Evolutionary conservation across 1,139 yeast species (phyloP), one percentile per base, ranked within the genome.

Genomic region (Petasospora fabianii): DNA sequence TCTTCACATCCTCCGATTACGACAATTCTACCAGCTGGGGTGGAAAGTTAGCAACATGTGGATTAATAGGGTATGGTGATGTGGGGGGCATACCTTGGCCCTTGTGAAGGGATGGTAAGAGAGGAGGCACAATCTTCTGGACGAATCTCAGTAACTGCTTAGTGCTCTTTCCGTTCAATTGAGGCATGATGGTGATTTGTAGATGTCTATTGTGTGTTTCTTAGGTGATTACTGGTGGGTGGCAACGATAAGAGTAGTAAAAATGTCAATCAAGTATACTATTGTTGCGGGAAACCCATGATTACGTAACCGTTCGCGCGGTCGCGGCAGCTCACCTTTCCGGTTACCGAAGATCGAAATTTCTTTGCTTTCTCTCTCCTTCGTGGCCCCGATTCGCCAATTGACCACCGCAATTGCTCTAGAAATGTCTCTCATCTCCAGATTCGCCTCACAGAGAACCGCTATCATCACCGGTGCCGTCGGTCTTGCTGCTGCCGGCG

Each of bases 1-100:
- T 90, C 97, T 58, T 85, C 94, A 59, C 94, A 82, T 2, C 98
- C 98, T 12, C 98, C 98, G 43, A 92, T 75, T 0, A 92, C 87
- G 7, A 82, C 88, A 5, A 92, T 69, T 45, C 87, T 71, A 5
- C 97, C 97, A 3, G 90, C 85, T 51, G 30, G n/a, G n/a, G 10
- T 12, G 18, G 8, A 7, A 12, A 18, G 39, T 36, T 36, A 35
- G 31, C 30, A 26, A 8, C 10, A 6, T 22, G 26, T 22, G 11
- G 6, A 22, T 20, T 7, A 20, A n/a, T n/a, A 10, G 22, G 22
- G 22, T 20, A 20, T 10, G 11, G 12, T 8, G 6, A 16, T 26
- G 28, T 26, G 28, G 28, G 28, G 28, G 28, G 10, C 63, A 4
- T 43, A 58, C 75, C 70, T 63, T 92, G 97, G 29, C 98, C 98